Base-by-base conservation (phyloP, 1,284 basidiomycete genomes). In the Papiliotrema flavescens region DNA sequence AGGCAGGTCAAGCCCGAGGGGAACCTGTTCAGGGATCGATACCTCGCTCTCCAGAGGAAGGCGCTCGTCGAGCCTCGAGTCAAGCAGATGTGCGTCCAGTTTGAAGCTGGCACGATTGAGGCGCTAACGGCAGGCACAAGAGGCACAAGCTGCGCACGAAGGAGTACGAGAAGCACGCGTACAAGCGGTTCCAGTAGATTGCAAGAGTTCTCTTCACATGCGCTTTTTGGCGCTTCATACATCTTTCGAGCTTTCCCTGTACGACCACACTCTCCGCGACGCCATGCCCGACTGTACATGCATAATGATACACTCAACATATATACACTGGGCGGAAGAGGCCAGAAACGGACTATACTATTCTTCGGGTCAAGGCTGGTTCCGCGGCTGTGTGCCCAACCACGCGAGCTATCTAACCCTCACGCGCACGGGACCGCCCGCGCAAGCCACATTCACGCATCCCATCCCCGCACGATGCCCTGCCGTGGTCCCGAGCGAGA, bases 1-100 rank as follows among this genome's bases (percentile, higher is more conserved):
- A 79, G 94, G 47, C 86, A 82, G 49, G 77, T 98, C 64, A 92
- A 92, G 89, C 88, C 90, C 19, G 92, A 96, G 77, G 93, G 93
- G 32, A 96, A 95, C 73, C 76, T 95, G 24, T 96, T 95, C 82
- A 83, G 85, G 43, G 93, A 96, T 71, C 83, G 92, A 2, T 94
- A 92, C 79, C 74, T 87, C 42, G 72, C 72, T 23, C 53, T 81
- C 24, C 79, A 80, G 64, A 73, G 76, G 40, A 66, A 76, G 46
- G 77, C 76, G 1, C 66, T 80, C 15, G 61, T 78, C 52, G 79
- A 80, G 59, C 78, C 79, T 13, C 69, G 80, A 19, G 69, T 71
- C 15, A 86, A 80, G 26, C 84, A 90, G 45, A 59, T 86, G 88
- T 91, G 73, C 60, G 89, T 67, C 13, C 20, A 24, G 32, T 58